These are phyloP conservation scores for Talaromyces piceae DNA, from an alignment of 2,329 filamentous ascomycete species.

Conservation along the genomic window DNA sequence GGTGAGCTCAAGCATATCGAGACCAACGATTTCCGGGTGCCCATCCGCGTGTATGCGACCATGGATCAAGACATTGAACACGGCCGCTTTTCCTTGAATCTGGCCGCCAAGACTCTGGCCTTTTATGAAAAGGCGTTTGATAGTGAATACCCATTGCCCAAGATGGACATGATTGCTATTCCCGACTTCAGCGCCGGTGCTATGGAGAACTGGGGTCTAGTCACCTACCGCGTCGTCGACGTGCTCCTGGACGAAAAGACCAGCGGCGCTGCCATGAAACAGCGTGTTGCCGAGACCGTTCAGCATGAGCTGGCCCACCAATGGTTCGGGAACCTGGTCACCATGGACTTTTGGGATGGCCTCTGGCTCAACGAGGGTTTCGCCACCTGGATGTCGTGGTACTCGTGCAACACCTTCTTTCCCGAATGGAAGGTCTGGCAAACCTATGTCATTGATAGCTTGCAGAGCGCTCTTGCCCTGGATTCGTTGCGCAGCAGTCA, in stretches of 20 bases:
- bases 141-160: slow-evolving; percentile 76
- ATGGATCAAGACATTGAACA: slow-evolving; percentile 85
- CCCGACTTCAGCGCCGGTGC: slow-evolving; percentile 92
- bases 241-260: slow-evolving; percentile 86
- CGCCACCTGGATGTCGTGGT: slow-evolving; percentile 89
- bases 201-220: slow-evolving; percentile 97
- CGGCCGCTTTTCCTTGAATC: slow-evolving; percentile 80
- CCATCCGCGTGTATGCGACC: slow-evolving; percentile 88
- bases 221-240: slow-evolving; percentile 91
- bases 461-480: slow-evolving; percentile 78
- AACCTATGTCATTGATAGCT: slow-evolving; percentile 84
- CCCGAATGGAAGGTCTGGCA: slow-evolving; percentile 99
- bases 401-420: slow-evolving; percentile 89
- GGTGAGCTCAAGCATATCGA: slow-evolving; percentile 92
- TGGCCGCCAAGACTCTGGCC: slow-evolving; percentile 79
- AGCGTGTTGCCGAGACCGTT: slow-evolving; percentile 89
- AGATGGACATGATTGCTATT: slow-evolving; percentile 96
- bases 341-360: slow-evolving; percentile 98
- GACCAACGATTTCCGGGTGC: slow-evolving; percentile 82
- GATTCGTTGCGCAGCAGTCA: slow-evolving; percentile 92
- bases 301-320: slow-evolving; percentile 96
- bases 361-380: slow-evolving; percentile 94
- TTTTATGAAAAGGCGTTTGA: slow-evolving; percentile 97
- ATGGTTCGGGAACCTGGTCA: slow-evolving; percentile 96
- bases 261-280: slow-evolving; percentile 80